Conservation (phyloP, 2,329 filamentous ascomycete species). For the Colletotrichum godetiae region DNA sequence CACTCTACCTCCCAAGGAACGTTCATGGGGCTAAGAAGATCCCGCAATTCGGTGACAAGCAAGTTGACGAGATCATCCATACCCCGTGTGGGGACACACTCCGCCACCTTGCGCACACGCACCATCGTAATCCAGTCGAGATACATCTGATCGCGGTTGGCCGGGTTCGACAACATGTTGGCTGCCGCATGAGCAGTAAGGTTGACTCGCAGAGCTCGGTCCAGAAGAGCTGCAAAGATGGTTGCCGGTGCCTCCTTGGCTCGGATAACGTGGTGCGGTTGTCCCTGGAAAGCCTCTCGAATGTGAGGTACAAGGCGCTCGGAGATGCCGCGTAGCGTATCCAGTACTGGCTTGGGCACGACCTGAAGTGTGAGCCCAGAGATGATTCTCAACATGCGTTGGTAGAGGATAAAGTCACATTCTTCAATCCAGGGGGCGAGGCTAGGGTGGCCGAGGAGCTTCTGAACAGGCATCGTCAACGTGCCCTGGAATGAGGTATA, state of each 20-base stretch:
- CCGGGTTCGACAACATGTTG: constrained; percentile 89
- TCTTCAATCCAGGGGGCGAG: constrained; percentile 94
- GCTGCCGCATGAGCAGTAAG: constrained; percentile 93
- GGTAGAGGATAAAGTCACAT: constrained; percentile 95
- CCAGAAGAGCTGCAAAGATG: constrained; percentile 86
- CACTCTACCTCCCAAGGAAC: constrained; percentile 74
- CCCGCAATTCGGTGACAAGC: constrained; percentile 74
- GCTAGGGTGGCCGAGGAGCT: constrained; percentile 83
- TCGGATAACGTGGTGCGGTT: constrained; percentile 85
- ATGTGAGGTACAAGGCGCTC: constrained; percentile 85
- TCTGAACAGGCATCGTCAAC: constrained; percentile 95
- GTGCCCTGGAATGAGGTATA: constrained; percentile 97
- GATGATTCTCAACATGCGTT: constrained; percentile 95
- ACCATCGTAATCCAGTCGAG: constrained; percentile 84
- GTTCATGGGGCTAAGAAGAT: constrained; percentile 75
- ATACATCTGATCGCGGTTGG: constrained; percentile 96
- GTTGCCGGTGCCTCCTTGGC: constrained; percentile 91
- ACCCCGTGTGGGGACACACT: constrained; percentile 69
- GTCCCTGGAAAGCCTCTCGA: constrained; percentile 83
- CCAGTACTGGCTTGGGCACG: constrained; percentile 86
- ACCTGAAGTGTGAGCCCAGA: constrained; percentile 91
- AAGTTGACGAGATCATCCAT: constrained; percentile 76
- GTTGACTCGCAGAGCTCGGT: constrained; percentile 91
- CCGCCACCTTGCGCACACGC: constrained; percentile 70
- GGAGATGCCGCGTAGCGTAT: constrained; percentile 88